Percentiles rank a stretch among this genome's conserved stretches.
Evolutionary conservation across 225 moss, liverwort and hornwort genomes (phyloP).

Genomic region (Physcomitrium patens): DNA sequence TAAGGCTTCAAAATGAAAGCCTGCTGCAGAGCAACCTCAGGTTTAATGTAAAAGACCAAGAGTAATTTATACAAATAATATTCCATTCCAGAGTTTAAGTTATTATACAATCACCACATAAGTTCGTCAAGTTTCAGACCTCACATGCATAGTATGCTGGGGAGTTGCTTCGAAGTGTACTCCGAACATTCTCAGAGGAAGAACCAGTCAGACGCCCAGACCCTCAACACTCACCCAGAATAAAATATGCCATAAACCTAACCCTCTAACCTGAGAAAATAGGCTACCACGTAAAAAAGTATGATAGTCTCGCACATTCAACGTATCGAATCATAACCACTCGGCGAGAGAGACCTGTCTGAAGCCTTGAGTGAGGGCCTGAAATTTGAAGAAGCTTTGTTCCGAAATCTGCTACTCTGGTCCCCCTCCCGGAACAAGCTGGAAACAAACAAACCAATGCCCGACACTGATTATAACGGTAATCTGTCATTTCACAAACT

Average conservation of each 20-base stretch:
- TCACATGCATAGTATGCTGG: slow-evolving; percentile 28
- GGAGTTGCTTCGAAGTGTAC: slow-evolving; percentile 26
- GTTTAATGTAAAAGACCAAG: not conserved
- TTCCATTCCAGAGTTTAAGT: slow-evolving; percentile 19
- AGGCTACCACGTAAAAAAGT: slow-evolving; percentile 50
- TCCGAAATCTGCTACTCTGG: slow-evolving; percentile 47
- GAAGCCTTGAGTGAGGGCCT: slow-evolving; percentile 25
- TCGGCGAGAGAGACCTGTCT: slow-evolving; percentile 30
- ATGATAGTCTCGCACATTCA: slow-evolving; percentile 43
- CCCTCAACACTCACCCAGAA: slow-evolving; percentile 30
- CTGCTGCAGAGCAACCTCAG: too few relatives aligned
- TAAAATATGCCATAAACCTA: slow-evolving; percentile 33
- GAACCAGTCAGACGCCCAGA: slow-evolving; percentile 40
- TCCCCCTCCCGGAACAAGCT: slow-evolving; percentile 70
- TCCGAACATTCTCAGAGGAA: slow-evolving; percentile 34
- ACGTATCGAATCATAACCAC: slow-evolving; percentile 20
- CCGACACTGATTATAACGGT: not conserved
- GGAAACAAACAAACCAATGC: slow-evolving; percentile 24
- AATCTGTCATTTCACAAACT: not conserved
- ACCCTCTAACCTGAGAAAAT: slow-evolving; percentile 39
- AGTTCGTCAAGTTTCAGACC: slow-evolving; percentile 29
- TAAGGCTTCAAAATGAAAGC: too few relatives aligned
- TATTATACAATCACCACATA: slow-evolving; percentile 28
- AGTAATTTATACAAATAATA: slow-evolving; percentile 15
- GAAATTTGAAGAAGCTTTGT: slow-evolving; percentile 19